phyloP scores from a whole-genome alignment of 352 stramenopile species.

The Phytopythium sindhum region DNA sequence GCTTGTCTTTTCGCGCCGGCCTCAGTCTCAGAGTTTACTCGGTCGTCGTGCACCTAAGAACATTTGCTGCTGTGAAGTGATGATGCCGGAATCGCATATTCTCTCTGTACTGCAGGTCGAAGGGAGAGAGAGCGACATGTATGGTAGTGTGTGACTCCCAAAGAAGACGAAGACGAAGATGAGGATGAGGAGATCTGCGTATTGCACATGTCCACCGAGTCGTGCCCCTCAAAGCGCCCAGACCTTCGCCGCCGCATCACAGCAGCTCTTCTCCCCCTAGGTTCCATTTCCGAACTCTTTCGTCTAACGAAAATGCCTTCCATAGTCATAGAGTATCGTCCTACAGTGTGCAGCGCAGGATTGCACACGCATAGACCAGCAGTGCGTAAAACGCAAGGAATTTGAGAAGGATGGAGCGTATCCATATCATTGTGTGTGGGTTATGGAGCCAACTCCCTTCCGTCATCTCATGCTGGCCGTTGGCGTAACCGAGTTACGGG shows the following conservation, averaged over 20 bases:
- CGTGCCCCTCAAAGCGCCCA: background rate
- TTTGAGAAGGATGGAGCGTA: background rate
- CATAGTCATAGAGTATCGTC: background rate
- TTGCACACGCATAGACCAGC: background rate
- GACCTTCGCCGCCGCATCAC: background rate
- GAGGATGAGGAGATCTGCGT: background rate
- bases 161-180: too few species aligned
- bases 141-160: background rate
- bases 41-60: background rate
- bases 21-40: background rate
- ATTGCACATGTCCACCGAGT: too few species aligned
- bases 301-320: background rate
- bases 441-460: background rate
- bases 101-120: background rate
- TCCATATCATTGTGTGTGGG: background rate
- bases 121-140: slow-evolving; percentile 1
- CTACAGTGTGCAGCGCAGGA: background rate
- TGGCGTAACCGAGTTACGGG: background rate
- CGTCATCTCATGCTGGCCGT: background rate
- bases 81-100: too few species aligned
- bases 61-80: too few species aligned
- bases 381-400: background rate
- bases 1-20: background rate
- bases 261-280: background rate
- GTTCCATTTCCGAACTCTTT: background rate